Evolutionary conservation across 495 filamentous ascomycete genomes (phyloP), one percentile per base, ranked within the genome.

Genomic region (Penicillium macrosclerotiorum): DNA sequence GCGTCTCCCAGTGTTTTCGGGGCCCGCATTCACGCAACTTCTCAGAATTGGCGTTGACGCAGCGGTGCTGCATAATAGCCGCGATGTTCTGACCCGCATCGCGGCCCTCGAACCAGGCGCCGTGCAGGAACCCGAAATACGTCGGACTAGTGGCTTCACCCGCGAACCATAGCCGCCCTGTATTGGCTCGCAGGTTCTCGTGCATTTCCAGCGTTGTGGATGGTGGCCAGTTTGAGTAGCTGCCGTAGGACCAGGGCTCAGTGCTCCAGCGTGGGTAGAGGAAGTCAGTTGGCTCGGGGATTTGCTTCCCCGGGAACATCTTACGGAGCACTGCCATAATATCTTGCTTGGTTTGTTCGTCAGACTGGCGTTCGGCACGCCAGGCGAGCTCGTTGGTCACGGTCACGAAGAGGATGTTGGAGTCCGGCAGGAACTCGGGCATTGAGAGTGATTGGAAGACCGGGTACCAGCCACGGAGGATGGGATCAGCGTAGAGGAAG

Each of bases 41-140:
- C 14, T 29, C 16, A 24, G 40, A 30, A 2, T 45, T 11, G 42
- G 18, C 33, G 22, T 49, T 54, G 2, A 18, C 24, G 22, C 45
- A 45, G 17, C 43, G 12, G 23, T 45, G 9, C 29, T 49, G 14
- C 13, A 49, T 13, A 38, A 63, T 27, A 19, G 76, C 55, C 22
- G 76, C 81, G 37, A 85, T 73, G n/a, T 68, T 58, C 47, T 67
- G 52, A 1, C 76, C 82, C 0, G 68, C 80, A 32, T 75, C 68
- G 13, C 70, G 64, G 1, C 83, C 83, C 61, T 85, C 82, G 27
- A 75, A 81, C 65, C 71, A 87, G 4, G 79, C 77, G 1, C 81
- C 83, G 17, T 89, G 86, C 60, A 90, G 58, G 59, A 85, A 89
- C 0, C 85, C 85, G 64, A 78, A 90, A 52, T 84, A 87, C 60